phyloP scores from a whole-genome alignment of 345 rosid species.

The Citrus sp. region DNA sequence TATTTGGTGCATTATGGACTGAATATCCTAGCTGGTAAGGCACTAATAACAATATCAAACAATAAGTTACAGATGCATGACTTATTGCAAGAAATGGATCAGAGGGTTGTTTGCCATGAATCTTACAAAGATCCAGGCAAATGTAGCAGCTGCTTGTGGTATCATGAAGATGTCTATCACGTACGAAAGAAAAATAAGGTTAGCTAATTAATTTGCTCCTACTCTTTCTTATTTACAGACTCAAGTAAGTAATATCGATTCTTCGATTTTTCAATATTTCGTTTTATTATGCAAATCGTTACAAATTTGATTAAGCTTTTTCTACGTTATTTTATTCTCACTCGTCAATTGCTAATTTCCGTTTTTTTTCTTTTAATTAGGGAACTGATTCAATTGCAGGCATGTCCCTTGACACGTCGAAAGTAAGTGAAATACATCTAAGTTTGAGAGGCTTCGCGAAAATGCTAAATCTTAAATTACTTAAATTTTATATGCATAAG shows the following conservation, averaged over 20 bases:
- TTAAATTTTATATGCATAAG: not conserved
- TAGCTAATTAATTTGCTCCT: not conserved
- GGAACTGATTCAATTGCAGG: not conserved
- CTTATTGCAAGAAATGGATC: slow-evolving; percentile 41
- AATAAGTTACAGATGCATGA: slow-evolving; percentile 29
- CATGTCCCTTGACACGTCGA: not conserved
- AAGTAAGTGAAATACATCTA: not conserved
- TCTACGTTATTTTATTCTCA: no score
- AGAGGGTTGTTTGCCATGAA: slow-evolving; percentile 25
- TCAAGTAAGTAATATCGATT: no score
- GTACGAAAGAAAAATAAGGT: slow-evolving; percentile 15
- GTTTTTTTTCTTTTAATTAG: not conserved
- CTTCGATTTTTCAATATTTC: no score
- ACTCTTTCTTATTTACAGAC: not conserved
- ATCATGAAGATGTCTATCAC: slow-evolving; percentile 10
- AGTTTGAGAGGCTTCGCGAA: not conserved
- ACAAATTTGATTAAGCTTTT: no score
- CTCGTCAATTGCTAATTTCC: not conserved
- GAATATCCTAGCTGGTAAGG: slow-evolving; percentile 22
- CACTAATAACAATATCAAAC: slow-evolving; percentile 19
- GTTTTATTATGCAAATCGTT: accelerated
- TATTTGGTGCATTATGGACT: not conserved
- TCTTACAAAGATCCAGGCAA: slow-evolving; percentile 10
- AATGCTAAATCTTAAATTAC: not conserved
- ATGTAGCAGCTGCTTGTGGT: slow-evolving; percentile 20